Percentiles rank a stretch among this genome's conserved stretches.
These are phyloP conservation scores for Fagus sylvatica DNA, from an alignment of 306 rosid genomes.

Conservation along the genomic window DNA sequence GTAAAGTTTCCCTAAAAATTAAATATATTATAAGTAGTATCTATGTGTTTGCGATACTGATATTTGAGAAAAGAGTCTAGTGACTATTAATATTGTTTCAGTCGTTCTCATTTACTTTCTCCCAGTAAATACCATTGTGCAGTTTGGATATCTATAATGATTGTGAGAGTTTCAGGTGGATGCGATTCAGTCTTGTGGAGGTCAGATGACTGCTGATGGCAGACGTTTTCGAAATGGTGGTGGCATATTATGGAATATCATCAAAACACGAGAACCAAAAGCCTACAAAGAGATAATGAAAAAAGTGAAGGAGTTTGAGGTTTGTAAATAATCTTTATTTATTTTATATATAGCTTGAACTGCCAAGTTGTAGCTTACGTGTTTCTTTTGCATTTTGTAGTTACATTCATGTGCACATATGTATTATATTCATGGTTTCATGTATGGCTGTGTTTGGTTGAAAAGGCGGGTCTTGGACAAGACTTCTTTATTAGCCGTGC, in stretches of 20 bases:
- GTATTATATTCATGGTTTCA: background rate
- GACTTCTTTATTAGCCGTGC: too few species aligned
- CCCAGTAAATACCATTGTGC: conserved; percentile 1
- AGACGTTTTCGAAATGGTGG: conserved; percentile 75
- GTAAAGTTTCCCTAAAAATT: conserved; percentile 7
- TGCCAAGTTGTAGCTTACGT: too few species aligned
- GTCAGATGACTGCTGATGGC: conserved; percentile 81
- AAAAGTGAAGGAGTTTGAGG: conserved; percentile 89
- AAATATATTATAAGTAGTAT: conserved; percentile 4
- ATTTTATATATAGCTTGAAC: background rate
- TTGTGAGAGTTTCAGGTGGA: conserved; percentile 60
- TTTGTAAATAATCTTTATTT: conserved; percentile 19
- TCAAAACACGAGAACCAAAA: conserved; percentile 73
- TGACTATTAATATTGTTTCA: background rate
- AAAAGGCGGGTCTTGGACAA: background rate
- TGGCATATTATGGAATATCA: conserved; percentile 72
- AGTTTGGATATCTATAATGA: conserved; percentile 21
- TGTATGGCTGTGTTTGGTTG: background rate
- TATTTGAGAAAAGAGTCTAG: background rate
- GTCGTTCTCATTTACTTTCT: conserved; percentile 13
- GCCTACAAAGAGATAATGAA: conserved; percentile 91
- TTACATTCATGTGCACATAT: background rate
- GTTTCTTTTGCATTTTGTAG: background rate
- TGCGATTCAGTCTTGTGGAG: conserved; percentile 84
- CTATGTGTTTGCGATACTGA: conserved; percentile 8